Conservation (phyloP, 1,284 basidiomycete species). For the Rhodotorula sp. region DNA sequence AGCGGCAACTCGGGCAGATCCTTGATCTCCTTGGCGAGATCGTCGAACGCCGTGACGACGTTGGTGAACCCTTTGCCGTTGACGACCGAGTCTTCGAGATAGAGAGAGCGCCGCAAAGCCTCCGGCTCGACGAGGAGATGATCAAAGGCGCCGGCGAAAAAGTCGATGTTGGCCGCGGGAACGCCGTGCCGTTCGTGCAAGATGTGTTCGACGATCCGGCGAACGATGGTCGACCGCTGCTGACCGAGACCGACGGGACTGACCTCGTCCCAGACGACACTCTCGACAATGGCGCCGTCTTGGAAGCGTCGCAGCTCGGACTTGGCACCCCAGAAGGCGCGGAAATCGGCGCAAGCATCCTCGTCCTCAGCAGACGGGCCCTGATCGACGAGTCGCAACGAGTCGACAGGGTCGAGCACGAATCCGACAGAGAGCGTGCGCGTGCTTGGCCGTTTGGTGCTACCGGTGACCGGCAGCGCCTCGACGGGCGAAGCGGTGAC, state of each 20-base stretch:
- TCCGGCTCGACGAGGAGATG: slow-evolving; percentile 58
- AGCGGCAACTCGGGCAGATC: slow-evolving; percentile 72
- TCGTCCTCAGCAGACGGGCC: slow-evolving; percentile 71
- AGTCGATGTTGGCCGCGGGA: slow-evolving; percentile 53
- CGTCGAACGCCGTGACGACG: slow-evolving; percentile 76
- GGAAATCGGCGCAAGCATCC: slow-evolving; percentile 61
- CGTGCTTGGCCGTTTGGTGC: slow-evolving; percentile 51
- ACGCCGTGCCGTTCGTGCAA: slow-evolving; percentile 73
- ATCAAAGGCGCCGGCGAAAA: slow-evolving; percentile 62
- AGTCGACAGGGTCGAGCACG: slow-evolving; percentile 66
- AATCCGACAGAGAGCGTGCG: slow-evolving; percentile 63
- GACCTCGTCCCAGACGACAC: slow-evolving; percentile 79
- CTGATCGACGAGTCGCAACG: slow-evolving; percentile 80
- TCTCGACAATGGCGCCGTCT: slow-evolving; percentile 87
- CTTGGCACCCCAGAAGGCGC: slow-evolving; percentile 85
- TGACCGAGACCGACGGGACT: slow-evolving; percentile 56
- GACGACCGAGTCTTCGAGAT: slow-evolving; percentile 47
- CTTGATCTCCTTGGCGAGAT: slow-evolving; percentile 73
- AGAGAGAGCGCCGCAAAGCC: slow-evolving; percentile 45
- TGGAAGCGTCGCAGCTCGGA: slow-evolving; percentile 96
- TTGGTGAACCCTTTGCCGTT: slow-evolving; percentile 61
- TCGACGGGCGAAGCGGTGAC: slow-evolving; percentile 16
- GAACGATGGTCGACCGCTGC: slow-evolving; percentile 71
- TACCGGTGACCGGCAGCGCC: background rate
- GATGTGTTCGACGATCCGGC: slow-evolving; percentile 70